A percentile compares a stretch with the other conserved stretches of the same genome.
Evolutionary conservation across 2,329 filamentous ascomycete species (phyloP).

Genomic region (Calonectria ilicicola): DNA sequence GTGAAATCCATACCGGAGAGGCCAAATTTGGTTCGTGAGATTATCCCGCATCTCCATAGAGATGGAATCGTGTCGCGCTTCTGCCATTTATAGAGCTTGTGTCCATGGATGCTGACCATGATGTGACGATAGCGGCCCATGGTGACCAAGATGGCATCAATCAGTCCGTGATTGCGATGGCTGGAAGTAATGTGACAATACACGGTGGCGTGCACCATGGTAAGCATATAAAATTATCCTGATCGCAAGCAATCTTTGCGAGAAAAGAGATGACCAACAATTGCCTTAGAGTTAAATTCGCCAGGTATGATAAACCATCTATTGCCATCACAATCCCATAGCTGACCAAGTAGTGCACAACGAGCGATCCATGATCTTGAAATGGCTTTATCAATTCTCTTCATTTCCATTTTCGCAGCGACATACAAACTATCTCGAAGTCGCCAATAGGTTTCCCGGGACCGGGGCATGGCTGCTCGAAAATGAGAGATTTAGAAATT

Average conservation of each 20-base stretch:
- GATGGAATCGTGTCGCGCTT: neutral
- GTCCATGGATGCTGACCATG: neutral
- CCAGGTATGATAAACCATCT: neutral
- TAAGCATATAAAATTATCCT: neutral
- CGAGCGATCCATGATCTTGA: neutral
- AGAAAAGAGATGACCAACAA: neutral
- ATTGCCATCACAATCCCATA: neutral
- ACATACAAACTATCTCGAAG: neutral
- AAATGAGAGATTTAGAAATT: neutral
- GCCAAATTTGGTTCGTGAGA: neutral
- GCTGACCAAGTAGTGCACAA: neutral
- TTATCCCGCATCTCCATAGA: neutral
- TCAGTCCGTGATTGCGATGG: neutral
- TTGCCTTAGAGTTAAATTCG: neutral
- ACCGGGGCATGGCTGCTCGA: neutral
- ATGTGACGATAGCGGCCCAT: neutral
- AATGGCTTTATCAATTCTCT: neutral
- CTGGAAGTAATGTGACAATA: neutral
- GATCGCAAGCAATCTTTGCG: neutral
- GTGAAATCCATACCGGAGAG: neutral
- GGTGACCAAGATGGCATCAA: neutral
- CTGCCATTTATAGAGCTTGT: neutral
- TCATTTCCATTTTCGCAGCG: neutral
- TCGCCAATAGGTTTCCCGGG: neutral
- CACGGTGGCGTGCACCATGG: neutral